Evolutionary conservation across 768 basidiomycete genomes (phyloP).

Genomic region (Leccinum uliginosum): DNA sequence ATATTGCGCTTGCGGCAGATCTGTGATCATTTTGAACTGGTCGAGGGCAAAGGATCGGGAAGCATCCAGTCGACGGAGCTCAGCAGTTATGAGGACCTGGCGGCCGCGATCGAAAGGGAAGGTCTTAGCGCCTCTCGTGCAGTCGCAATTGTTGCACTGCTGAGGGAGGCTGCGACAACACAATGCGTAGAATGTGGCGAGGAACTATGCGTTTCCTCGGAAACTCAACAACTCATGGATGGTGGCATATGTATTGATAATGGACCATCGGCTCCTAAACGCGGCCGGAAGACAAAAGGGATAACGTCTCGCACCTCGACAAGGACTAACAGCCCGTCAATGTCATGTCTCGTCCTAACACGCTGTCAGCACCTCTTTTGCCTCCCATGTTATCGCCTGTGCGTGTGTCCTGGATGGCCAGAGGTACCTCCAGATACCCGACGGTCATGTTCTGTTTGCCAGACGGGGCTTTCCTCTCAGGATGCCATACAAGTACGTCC

Average conservation of each 20-base stretch:
- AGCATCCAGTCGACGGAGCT: conserved; percentile 45
- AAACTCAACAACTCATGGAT: conserved; percentile 36
- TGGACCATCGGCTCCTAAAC: conserved; percentile 44
- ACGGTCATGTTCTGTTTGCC: conserved; percentile 76
- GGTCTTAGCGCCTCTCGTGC: conserved; percentile 77
- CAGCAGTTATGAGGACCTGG: conserved; percentile 70
- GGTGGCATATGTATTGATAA: conserved; percentile 49
- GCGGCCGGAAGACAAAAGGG: conserved; percentile 52
- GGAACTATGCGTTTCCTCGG: conserved; percentile 59
- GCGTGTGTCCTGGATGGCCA: conserved; percentile 81
- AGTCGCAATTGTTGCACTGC: conserved; percentile 74
- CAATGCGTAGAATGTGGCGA: conserved; percentile 85
- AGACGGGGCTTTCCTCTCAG: conserved; percentile 53
- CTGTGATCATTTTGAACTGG: conserved; percentile 92
- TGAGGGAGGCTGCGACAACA: conserved; percentile 82
- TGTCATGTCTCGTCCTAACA: conserved; percentile 70
- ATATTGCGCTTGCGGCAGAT: conserved; percentile 95
- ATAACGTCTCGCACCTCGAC: conserved; percentile 63
- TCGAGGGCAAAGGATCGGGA: conserved; percentile 61
- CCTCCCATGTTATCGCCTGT: conserved; percentile 73
- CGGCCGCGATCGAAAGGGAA: conserved; percentile 67
- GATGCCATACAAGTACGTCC: conserved; percentile 84
- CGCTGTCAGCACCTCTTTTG: conserved; percentile 96
- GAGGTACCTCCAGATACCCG: conserved; percentile 53
- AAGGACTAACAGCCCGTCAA: conserved; percentile 66